Conservation (phyloP, 2,329 filamentous ascomycete species). For the Boeremia exigua region DNA sequence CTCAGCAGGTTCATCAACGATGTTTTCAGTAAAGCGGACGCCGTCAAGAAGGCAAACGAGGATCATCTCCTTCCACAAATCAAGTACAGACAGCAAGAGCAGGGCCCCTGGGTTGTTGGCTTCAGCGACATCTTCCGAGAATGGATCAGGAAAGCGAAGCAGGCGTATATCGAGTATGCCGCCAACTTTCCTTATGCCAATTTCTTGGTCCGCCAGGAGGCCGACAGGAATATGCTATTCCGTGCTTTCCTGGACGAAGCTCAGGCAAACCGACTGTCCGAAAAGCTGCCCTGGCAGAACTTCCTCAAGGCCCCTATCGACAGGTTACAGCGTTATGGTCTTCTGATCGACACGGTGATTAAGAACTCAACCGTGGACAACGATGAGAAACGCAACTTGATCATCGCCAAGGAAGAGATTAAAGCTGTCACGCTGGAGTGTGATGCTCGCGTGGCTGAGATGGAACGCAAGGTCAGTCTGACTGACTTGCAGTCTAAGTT, state of each 20-base stretch:
- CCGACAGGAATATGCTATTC: constrained; percentile 85
- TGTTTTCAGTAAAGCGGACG: constrained; percentile 90
- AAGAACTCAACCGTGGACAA: constrained; percentile 83
- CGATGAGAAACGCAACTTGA: constrained; percentile 86
- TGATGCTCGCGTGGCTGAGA: constrained; percentile 89
- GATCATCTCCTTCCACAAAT: constrained; percentile 90
- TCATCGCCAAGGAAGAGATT: constrained; percentile 88
- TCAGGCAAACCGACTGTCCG: constrained; percentile 77
- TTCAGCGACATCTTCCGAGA: constrained; percentile 98
- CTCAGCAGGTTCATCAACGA: constrained; percentile 79
- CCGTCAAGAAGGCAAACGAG: constrained; percentile 88
- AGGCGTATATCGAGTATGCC: constrained; percentile 90
- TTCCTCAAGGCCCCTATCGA: constrained; percentile 94
- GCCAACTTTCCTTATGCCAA: constrained; percentile 83
- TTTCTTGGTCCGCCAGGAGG: constrained; percentile 82
- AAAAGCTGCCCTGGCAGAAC: constrained; percentile 89
- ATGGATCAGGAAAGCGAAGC: constrained; percentile 94
- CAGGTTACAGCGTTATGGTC: constrained; percentile 84
- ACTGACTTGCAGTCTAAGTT: constrained; percentile 84
- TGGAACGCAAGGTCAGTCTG: constrained; percentile 87
- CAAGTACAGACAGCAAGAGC: constrained; percentile 95
- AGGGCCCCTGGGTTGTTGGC: constrained; percentile 90
- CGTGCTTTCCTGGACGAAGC: constrained; percentile 82
- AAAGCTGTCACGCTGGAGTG: constrained; percentile 88
- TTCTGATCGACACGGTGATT: constrained; percentile 81